Evolutionary conservation across 2,329 filamentous ascomycete genomes (phyloP).

Genomic region (Phoma sp.): DNA sequence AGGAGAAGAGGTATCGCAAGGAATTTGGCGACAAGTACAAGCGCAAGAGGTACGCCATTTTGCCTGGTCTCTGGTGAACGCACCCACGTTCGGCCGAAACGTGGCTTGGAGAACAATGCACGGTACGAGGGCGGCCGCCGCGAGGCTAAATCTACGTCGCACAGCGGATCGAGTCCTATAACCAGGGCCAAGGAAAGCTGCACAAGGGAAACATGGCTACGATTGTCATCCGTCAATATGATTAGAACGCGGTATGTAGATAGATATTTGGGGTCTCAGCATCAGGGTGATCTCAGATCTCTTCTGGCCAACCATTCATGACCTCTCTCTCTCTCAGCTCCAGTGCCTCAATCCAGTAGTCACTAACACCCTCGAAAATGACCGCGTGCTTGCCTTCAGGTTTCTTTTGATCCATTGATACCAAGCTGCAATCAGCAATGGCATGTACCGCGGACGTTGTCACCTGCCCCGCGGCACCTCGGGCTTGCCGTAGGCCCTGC

Average conservation of each 20-base stretch:
- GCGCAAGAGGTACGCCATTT: conserved; percentile 85
- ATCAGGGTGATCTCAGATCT: neutral
- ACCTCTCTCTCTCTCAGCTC: neutral
- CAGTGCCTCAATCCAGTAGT: neutral
- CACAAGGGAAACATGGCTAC: neutral
- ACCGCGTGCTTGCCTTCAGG: neutral
- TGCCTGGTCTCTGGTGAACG: conserved; percentile 74
- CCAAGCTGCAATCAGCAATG: neutral
- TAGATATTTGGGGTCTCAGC: conserved; percentile 8
- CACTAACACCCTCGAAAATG: neutral
- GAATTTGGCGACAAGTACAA: conserved; percentile 94
- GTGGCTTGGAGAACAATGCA: conserved; percentile 9
- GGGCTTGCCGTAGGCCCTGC: conserved; percentile 14
- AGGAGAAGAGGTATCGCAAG: conserved; percentile 87
- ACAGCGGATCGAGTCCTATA: neutral
- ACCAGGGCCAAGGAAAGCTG: neutral
- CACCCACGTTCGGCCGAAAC: conserved; percentile 2
- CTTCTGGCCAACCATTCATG: conserved; percentile 3
- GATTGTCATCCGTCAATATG: conserved; percentile 1
- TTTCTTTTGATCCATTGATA: neutral
- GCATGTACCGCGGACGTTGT: conserved; percentile 3
- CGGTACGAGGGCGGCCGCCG: neutral
- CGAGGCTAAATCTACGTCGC: conserved; percentile 2
- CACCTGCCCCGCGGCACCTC: conserved; percentile 3
- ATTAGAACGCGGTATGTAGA: neutral